Evolutionary conservation across 2,329 filamentous ascomycete genomes (phyloP), one percentile per base, ranked within the genome.

Genomic region (Aureobasidium subglaciale): DNA sequence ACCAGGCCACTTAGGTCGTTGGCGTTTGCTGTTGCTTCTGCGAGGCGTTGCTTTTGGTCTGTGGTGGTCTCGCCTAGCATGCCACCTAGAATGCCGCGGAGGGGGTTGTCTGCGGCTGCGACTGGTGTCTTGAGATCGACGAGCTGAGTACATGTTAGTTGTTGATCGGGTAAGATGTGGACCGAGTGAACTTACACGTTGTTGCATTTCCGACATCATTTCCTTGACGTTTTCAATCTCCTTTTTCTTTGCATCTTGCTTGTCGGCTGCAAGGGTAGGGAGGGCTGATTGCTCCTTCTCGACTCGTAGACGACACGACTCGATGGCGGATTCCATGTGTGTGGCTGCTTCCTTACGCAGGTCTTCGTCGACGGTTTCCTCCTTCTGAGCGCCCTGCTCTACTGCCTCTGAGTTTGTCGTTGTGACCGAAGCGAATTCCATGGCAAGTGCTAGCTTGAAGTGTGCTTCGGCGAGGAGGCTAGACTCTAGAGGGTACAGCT

Each of bases 391-490:
- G 73, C 76, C 72, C 43, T 67, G 66, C 27, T 71, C 70, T 40
- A 75, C 72, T 20, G 66, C 70, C 53, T 76, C 73, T 41, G 80
- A 78, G 15, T 80, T 80, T 1, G 81, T 77, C 16, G 77, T 78
- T 5, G 85, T 88, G 42, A 93, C 83, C 0, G 90, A 93, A 4
- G 89, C 89, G 63, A 97, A 97, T 68, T 99, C 93, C 25, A 99
- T 80, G 0, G 93, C 93, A 15, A 99, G 81, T 0, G 92, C 96
- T 24, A 99, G 84, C 73, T 96, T 97, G 77, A 88, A 99, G 74
- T 99, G 90, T 15, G 89, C 92, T 75, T 99, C 93, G 38, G 93
- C 92, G 56, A 97, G 81, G 50, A 95, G 80, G 63, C 90, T 87
- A 13, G 88, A 90, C 59, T 95, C 89, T 48, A 86, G 79, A 0